Base-by-base conservation (phyloP, 2,329 filamentous ascomycete species). In the Myriosclerotinia scirpicola region DNA sequence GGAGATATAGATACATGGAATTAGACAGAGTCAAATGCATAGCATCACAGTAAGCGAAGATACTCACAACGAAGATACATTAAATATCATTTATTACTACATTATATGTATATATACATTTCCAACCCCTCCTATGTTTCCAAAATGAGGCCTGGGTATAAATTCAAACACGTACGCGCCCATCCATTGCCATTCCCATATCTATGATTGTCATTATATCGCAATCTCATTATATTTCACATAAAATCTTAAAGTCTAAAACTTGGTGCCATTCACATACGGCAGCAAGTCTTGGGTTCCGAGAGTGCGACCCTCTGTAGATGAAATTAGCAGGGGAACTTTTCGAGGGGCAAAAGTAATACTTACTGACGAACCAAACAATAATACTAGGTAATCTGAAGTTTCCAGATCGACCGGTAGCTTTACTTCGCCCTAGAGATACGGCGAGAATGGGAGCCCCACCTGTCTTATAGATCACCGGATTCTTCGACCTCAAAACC, bases 281-380 rank as follows among this genome's bases (percentile, higher is more conserved):
- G 61, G 52, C 2, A 55, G 22, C 3, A 64, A 46, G 30, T 64
- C 55, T 22, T 64, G 61, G 0, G 61, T 64, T 34, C 61, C 52
- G 2, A 64, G 61, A 9, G 61, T 64, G 30, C 61, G 61, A 2
- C 61, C 61, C 61, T 64, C 61, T 64, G 40, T 7, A 9, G 11
- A 22, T 7, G 8, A 0, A 14, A 30, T 64, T 46, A 64, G 61
- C 26, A 20, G 9, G 1, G 15, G 3, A 4, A n/a, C 17, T 14
- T 54, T 7, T 20, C 3, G 8, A 9, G 38, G 11, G 42, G 53
- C 14, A 17, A 30, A n/a, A 40, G 63, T 20, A 46, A 64, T 30
- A 71, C 77, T 58, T 69, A 70, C 71, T 74, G 22, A 68, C 48
- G 20, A 64, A 71, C 70, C 71, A 74, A 48, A 75, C 63, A 17